A percentile compares a stretch with the other conserved stretches of the same genome.
Conservation (phyloP, 768 basidiomycete species). For the Podaxis sp. region DNA sequence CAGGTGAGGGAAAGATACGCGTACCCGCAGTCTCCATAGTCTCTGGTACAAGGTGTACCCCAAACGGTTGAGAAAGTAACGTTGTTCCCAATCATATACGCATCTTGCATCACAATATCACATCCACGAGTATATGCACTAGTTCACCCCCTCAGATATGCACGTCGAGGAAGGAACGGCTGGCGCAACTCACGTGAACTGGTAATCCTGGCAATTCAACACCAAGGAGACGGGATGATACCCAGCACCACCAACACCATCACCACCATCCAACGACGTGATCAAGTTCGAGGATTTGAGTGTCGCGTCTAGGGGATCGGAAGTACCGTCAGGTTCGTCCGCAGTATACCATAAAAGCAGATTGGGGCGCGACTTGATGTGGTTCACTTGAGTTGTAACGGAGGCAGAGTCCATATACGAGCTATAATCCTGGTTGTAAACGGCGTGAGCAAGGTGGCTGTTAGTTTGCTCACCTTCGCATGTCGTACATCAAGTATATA, state of each 20-base stretch:
- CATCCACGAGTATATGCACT: slow-evolving; percentile 52
- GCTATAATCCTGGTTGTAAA: slow-evolving; percentile 26
- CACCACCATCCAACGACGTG: slow-evolving; percentile 52
- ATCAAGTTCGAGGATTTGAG: slow-evolving; percentile 52
- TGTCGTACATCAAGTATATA: slow-evolving; percentile 80
- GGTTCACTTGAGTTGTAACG: slow-evolving; percentile 67
- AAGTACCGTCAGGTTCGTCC: slow-evolving; percentile 72
- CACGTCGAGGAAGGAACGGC: neutral
- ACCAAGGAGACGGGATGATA: slow-evolving; percentile 70
- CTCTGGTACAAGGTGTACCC: slow-evolving; percentile 59
- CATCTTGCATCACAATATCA: slow-evolving; percentile 71
- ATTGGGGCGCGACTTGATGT: slow-evolving; percentile 64
- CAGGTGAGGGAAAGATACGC: slow-evolving; percentile 19
- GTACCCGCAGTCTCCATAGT: slow-evolving; percentile 75
- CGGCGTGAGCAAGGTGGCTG: neutral
- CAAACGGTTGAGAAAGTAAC: slow-evolving; percentile 61
- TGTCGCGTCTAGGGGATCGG: slow-evolving; percentile 65
- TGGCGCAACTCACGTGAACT: slow-evolving; percentile 41
- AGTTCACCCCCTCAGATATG: neutral
- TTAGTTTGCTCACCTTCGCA: slow-evolving; percentile 49
- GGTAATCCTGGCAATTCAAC: slow-evolving; percentile 64
- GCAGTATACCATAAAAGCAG: slow-evolving; percentile 74
- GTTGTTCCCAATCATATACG: slow-evolving; percentile 59
- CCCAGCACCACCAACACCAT: slow-evolving; percentile 45
- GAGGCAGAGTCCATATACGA: slow-evolving; percentile 64